Percentiles rank a stretch among this genome's conserved stretches.
Conservation (phyloP, 176 grass and related monocot species). For the Thalia dealbata region DNA sequence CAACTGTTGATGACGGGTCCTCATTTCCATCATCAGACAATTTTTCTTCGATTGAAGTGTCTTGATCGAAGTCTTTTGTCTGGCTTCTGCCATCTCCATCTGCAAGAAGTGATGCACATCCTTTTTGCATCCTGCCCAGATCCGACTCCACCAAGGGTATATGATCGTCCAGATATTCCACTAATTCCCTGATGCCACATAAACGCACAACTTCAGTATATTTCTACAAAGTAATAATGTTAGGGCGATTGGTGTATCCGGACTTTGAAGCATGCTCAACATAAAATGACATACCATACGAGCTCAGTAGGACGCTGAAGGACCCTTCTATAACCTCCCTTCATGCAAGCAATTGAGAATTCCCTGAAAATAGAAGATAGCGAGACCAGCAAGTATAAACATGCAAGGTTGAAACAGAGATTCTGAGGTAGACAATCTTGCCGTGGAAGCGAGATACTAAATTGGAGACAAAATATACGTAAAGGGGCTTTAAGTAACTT, state of each 20-base stretch:
- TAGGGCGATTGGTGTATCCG: background rate
- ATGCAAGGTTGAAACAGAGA: no score
- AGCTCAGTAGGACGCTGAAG: constrained; percentile 78
- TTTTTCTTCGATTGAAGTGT: constrained; percentile 20
- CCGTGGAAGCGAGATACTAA: background rate
- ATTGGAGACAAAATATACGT: background rate
- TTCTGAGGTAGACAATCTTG: no score
- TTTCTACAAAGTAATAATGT: background rate
- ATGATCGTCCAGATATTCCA: constrained; percentile 61
- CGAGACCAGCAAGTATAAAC: no score
- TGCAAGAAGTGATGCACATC: constrained; percentile 20
- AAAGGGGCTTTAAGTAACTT: constrained; percentile 28
- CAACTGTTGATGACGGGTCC: constrained; percentile 15
- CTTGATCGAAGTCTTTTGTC: constrained; percentile 24
- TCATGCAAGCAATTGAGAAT: constrained; percentile 90
- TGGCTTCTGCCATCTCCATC: constrained; percentile 18
- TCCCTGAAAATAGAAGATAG: constrained; percentile 29
- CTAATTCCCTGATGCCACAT: constrained; percentile 51
- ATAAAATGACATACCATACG: constrained; percentile 47
- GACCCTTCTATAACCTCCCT: constrained; percentile 80
- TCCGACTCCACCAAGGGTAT: constrained; percentile 64
- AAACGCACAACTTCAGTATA: background rate
- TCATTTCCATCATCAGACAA: background rate
- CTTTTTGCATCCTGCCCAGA: constrained; percentile 50
- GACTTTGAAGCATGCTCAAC: constrained; percentile 3